These are phyloP conservation scores for Sordariomycetes sp. DNA, from an alignment of 2,329 filamentous ascomycete species.

Conservation along the genomic window DNA sequence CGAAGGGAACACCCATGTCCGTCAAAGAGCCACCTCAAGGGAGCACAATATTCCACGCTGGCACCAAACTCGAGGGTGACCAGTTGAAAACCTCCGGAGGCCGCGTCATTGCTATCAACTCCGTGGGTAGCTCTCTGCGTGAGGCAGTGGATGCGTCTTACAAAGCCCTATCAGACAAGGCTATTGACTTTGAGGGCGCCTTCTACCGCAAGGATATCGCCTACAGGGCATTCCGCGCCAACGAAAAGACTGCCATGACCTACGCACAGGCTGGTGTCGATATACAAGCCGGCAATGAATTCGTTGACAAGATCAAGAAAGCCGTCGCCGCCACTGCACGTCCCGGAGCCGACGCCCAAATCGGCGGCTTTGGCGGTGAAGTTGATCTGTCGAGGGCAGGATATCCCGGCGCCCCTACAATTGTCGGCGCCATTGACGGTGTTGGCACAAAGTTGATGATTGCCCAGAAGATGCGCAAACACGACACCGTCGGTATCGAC, in stretches of 20 bases:
- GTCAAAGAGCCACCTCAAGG: conserved; percentile 34
- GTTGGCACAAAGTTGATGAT: conserved; percentile 97
- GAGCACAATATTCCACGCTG: conserved; percentile 84
- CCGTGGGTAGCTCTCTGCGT: conserved; percentile 61
- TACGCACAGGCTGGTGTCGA: conserved; percentile 92
- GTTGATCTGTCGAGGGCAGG: conserved; percentile 56
- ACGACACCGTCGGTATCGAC: conserved; percentile 92
- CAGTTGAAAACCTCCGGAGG: conserved; percentile 73
- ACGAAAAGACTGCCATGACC: conserved; percentile 54
- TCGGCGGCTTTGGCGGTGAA: conserved; percentile 85
- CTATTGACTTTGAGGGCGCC: conserved; percentile 77
- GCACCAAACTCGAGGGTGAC: conserved; percentile 57
- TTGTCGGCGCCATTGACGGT: conserved; percentile 93
- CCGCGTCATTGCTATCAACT: conserved; percentile 87
- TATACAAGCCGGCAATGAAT: conserved; percentile 87
- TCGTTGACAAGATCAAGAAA: conserved; percentile 86
- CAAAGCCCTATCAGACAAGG: conserved; percentile 56
- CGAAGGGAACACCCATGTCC: conserved; percentile 60
- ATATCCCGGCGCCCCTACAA: conserved; percentile 63
- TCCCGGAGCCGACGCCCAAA: conserved; percentile 82
- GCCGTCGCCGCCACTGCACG: conserved; percentile 79
- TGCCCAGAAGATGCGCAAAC: conserved; percentile 80
- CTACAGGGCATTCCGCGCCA: conserved; percentile 50
- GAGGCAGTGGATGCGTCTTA: conserved; percentile 86
- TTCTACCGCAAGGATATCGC: conserved; percentile 93